Percentiles rank a stretch among this genome's conserved stretches.
Conservation (phyloP, 495 filamentous ascomycete genomes). For the Neurospora discreta region DNA sequence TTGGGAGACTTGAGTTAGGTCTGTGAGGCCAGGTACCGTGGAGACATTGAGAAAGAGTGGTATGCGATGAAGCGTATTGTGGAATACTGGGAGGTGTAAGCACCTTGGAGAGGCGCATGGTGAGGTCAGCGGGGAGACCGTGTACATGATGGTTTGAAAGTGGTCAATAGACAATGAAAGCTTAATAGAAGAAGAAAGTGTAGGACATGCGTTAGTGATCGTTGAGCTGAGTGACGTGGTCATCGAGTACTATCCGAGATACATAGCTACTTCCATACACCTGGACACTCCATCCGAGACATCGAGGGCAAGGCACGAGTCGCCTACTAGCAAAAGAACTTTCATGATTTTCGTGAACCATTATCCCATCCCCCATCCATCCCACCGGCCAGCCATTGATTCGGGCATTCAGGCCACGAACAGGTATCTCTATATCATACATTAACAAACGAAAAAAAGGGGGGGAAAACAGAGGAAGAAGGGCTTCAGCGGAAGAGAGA, state of each 20-base stretch:
- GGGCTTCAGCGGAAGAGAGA: neutral
- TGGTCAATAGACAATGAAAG: neutral
- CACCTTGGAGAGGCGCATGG: neutral
- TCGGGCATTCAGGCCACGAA: neutral
- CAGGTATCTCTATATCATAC: neutral
- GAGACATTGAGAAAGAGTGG: too few species aligned
- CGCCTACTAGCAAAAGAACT: neutral
- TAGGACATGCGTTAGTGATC: neutral
- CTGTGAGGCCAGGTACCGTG: neutral
- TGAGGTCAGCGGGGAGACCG: neutral
- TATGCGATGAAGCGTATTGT: neutral
- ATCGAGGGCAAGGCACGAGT: neutral
- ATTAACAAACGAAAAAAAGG: neutral
- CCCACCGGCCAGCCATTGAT: neutral
- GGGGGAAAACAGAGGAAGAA: neutral
- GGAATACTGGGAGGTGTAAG: neutral
- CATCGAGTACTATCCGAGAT: neutral
- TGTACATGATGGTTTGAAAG: neutral
- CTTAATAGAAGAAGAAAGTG: neutral
- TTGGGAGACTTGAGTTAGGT: too few species aligned
- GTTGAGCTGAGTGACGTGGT: neutral
- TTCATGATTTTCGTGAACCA: neutral
- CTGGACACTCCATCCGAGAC: neutral
- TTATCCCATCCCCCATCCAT: neutral
- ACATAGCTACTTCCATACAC: neutral